These are phyloP conservation scores for Penicillium ucsense DNA, from an alignment of 495 filamentous ascomycete genomes.

Conservation along the genomic window DNA sequence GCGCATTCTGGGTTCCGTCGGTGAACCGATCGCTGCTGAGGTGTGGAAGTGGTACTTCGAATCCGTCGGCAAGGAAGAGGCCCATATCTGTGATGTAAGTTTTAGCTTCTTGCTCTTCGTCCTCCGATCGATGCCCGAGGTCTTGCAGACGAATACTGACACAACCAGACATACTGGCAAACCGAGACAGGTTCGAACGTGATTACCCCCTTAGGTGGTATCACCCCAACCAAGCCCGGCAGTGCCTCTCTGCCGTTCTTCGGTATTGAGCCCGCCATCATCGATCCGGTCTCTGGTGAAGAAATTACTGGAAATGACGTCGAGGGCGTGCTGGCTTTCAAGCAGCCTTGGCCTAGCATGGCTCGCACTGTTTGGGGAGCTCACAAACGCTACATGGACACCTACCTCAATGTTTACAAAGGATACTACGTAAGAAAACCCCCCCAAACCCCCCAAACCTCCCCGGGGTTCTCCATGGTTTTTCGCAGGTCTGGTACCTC, in stretches of 20 bases:
- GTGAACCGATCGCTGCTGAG: conserved; percentile 95
- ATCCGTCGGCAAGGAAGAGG: conserved; percentile 85
- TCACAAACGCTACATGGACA: conserved; percentile 98
- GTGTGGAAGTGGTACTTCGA: conserved; percentile 99
- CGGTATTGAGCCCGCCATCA: conserved; percentile 94
- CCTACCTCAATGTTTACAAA: conserved; percentile 95
- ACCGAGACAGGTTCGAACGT: conserved; percentile 97
- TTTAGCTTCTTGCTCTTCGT: not conserved
- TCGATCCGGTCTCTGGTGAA: conserved; percentile 90
- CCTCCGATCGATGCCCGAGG: not conserved
- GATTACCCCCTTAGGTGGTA: conserved; percentile 46
- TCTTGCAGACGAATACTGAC: not conserved
- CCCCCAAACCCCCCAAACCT: too few relatives aligned
- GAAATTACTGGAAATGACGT: conserved; percentile 96
- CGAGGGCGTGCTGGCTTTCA: conserved; percentile 95
- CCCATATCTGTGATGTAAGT: conserved; percentile 90
- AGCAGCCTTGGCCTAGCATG: conserved; percentile 98
- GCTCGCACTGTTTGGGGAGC: conserved; percentile 96
- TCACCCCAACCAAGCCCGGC: conserved; percentile 48
- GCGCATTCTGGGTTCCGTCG: conserved; percentile 89
- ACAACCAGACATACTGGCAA: conserved; percentile 92
- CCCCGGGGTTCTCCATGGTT: too few relatives aligned
- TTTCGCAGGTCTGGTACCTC: too few relatives aligned
- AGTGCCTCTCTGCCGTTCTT: conserved; percentile 69
- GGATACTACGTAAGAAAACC: conserved; percentile 78